Conservation (phyloP, 208 protist genomes). For the Leishmania gerbilli region DNA sequence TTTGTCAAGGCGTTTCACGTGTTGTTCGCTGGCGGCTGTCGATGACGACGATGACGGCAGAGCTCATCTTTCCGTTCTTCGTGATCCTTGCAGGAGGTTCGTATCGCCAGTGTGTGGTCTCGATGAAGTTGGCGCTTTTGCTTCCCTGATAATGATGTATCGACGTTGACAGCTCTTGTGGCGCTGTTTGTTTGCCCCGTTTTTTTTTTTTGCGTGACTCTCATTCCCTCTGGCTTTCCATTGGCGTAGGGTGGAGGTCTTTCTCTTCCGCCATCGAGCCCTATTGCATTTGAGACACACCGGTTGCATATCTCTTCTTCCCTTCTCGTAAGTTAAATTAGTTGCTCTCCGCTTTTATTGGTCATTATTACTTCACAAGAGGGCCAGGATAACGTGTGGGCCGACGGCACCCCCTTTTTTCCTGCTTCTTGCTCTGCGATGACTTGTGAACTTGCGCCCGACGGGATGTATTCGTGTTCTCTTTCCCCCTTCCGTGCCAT, state of each 20-base stretch:
- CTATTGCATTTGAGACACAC: background rate
- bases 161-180: background rate
- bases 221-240: background rate
- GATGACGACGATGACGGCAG: background rate
- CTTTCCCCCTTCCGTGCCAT: background rate
- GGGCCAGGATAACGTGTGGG: background rate
- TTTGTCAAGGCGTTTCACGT: background rate
- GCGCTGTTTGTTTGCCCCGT: background rate
- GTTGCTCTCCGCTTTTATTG: background rate
- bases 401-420: background rate
- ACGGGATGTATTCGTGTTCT: constrained; percentile 1
- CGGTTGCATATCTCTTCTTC: background rate
- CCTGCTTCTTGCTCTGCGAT: background rate
- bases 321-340: too few relatives aligned
- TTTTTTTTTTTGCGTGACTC: background rate
- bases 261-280: background rate
- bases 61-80: constrained; percentile 3
- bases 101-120: background rate
- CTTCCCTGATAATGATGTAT: background rate
- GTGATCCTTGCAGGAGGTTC: constrained; percentile 6
- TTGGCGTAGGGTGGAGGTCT: background rate
- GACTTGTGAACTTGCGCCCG: background rate
- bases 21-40: background rate
- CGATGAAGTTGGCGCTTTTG: constrained; percentile 1
- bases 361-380: background rate